phyloP scores from a whole-genome alignment of 352 stramenopile genomes.

The Globisporangium okanoganense region DNA sequence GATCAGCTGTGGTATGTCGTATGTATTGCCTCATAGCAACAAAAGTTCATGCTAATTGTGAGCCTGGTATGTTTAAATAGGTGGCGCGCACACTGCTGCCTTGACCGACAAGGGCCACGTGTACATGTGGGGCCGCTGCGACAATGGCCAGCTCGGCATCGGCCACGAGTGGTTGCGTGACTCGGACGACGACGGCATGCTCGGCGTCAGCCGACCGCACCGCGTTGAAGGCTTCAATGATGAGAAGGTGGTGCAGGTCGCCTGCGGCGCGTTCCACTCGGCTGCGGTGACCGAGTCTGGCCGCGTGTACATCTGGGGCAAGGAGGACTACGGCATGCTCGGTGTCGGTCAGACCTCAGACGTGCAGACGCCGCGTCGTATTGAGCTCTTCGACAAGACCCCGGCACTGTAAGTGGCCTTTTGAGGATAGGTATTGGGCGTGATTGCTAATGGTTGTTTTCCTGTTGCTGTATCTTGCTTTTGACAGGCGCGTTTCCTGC shows the following conservation, averaged over 20 bases:
- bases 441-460: not conserved
- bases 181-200: conserved; percentile 48
- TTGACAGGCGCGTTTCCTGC: conserved; percentile 63
- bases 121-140: conserved; percentile 75
- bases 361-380: conserved; percentile 47
- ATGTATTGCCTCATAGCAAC: not conserved
- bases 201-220: conserved; percentile 55
- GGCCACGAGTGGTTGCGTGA: conserved; percentile 62
- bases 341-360: conserved; percentile 73
- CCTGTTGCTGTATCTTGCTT: not conserved
- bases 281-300: conserved; percentile 69
- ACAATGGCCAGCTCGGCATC: conserved; percentile 74
- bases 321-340: conserved; percentile 88
- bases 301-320: conserved; percentile 77
- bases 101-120: conserved; percentile 68
- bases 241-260: conserved; percentile 76
- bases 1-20: conserved; percentile 57
- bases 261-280: conserved; percentile 79
- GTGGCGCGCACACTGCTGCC: conserved; percentile 66
- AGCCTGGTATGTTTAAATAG: conserved; percentile 14
- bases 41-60: too few relatives aligned
- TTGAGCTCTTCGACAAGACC: conserved; percentile 67
- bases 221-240: conserved; percentile 59
- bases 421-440: not conserved
- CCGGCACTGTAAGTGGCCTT: conserved; percentile 47